Evolutionary conservation across 2,329 filamentous ascomycete species (phyloP).

Genomic region (Penicillium brevicompactum): DNA sequence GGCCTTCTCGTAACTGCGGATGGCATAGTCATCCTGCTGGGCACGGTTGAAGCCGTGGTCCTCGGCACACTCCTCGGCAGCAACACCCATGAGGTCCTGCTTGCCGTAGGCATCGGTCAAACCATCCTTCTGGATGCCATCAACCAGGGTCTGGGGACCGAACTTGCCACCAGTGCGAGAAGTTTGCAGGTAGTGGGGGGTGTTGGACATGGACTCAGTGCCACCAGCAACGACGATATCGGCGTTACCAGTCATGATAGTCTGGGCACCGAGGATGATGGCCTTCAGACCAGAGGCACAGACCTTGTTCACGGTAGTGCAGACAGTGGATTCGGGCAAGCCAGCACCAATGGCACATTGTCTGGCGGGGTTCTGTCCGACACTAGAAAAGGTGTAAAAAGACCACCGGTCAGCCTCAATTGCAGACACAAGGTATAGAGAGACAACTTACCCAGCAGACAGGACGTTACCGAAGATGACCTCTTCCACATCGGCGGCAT

Average conservation of each 20-base stretch:
- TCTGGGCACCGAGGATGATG: conserved; percentile 90
- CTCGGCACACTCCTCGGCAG: conserved; percentile 85
- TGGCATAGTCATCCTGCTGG: conserved; percentile 93
- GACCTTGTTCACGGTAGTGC: conserved; percentile 98
- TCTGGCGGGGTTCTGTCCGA: conserved; percentile 93
- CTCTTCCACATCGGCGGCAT: conserved; percentile 87
- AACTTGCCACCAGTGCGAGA: conserved; percentile 90
- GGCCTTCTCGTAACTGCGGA: conserved; percentile 91
- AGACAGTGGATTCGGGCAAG: conserved; percentile 75
- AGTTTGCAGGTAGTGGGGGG: conserved; percentile 90
- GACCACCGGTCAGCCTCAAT: conserved; percentile 3
- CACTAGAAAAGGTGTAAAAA: conserved; percentile 53
- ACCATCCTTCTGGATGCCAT: conserved; percentile 92
- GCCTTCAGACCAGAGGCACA: conserved; percentile 95
- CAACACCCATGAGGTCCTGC: conserved; percentile 94
- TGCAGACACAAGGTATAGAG: not conserved
- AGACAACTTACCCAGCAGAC: conserved; percentile 75
- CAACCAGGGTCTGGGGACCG: conserved; percentile 83
- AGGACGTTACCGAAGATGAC: conserved; percentile 98
- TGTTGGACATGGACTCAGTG: conserved; percentile 98
- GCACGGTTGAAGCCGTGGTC: conserved; percentile 82
- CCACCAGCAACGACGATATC: conserved; percentile 91
- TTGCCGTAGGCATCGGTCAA: conserved; percentile 88
- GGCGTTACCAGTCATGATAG: conserved; percentile 95
- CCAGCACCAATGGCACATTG: conserved; percentile 91